Evolutionary conservation across 352 stramenopile species (phyloP), one percentile per base, ranked within the genome.

Genomic region (Phytophthora melonis): DNA sequence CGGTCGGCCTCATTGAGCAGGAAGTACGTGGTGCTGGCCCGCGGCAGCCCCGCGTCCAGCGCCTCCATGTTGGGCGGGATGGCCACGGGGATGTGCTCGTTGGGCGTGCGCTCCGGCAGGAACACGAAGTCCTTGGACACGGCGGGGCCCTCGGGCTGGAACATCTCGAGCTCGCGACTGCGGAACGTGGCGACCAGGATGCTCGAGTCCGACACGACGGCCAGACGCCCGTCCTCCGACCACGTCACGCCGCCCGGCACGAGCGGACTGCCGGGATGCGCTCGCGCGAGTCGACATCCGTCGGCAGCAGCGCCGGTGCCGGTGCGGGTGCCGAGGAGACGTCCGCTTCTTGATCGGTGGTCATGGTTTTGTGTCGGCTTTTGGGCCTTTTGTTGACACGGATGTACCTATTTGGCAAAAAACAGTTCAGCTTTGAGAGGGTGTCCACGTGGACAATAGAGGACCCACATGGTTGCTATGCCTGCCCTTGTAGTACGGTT

Each of bases 51-150:
- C 2, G 50, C 67, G 41, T 84, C 69, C 10, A 81, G 63, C 1
- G 75, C 71, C 50, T 92, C 76, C 11, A 76, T 79, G 32, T 86
- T 80, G 27, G 82, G 74, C 27, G 87, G 86, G 30, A 88, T 80
- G 19, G 57, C 63, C 39, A 93, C 63, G 11, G 87, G 87, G 27
- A 94, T 52, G 64, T 78, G 79, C 70, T 94, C 87, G 32, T 61
- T 63, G 3, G 62, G 11, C 2, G 63, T 83, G 36, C 32, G 52
- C 23, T 89, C 79, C 0, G 87, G 84, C 59, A 90, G 68, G 50
- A 93, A 91, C n/a, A 96, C 81, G 57, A 93, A 93, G 79, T 86
- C 91, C 74, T 94, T 93, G 63, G 89, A 94, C 58, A 96, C 78
- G 4, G 83, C 81, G 5, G 89, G 87, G n/a, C 78, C 81, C 66